phyloP scores from a whole-genome alignment of 768 basidiomycete genomes.

The Mycena crocata region DNA sequence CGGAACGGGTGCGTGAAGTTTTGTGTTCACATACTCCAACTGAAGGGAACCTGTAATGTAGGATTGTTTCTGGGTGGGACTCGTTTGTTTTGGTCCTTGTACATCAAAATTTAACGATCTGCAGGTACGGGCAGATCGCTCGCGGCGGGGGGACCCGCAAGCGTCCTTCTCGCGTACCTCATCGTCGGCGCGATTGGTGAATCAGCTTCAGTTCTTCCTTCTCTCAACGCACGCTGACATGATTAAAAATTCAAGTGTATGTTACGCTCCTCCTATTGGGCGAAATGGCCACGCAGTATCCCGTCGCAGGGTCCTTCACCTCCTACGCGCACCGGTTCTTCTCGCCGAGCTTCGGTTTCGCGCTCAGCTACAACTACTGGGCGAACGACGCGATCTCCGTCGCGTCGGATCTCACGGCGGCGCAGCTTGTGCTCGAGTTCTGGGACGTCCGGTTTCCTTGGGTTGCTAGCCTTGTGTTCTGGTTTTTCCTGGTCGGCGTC shows the following conservation, averaged over 20 bases:
- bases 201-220: no score
- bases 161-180: slow-evolving; percentile 15
- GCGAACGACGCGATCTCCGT: slow-evolving; percentile 90
- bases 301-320: slow-evolving; percentile 90
- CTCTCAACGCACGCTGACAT: no score
- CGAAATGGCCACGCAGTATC: slow-evolving; percentile 91
- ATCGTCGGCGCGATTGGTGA: slow-evolving; percentile 18
- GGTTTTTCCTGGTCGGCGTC: slow-evolving; percentile 77
- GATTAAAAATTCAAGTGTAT: no score
- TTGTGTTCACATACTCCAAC: no score
- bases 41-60: no score
- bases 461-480: slow-evolving; percentile 70
- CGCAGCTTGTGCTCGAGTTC: slow-evolving; percentile 83
- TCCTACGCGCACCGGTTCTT: slow-evolving; percentile 87
- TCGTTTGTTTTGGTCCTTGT: no score
- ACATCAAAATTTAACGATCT: no score
- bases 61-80: no score
- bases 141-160: slow-evolving; percentile 15
- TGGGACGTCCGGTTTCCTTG: slow-evolving; percentile 48
- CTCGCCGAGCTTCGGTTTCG: slow-evolving; percentile 42
- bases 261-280: slow-evolving; percentile 47
- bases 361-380: slow-evolving; percentile 81
- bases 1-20: no score
- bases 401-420: slow-evolving; percentile 88
- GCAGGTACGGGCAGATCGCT: slow-evolving; percentile 20